Conservation (phyloP, 116 monocot species). For the Trichopus zeylanicus region DNA sequence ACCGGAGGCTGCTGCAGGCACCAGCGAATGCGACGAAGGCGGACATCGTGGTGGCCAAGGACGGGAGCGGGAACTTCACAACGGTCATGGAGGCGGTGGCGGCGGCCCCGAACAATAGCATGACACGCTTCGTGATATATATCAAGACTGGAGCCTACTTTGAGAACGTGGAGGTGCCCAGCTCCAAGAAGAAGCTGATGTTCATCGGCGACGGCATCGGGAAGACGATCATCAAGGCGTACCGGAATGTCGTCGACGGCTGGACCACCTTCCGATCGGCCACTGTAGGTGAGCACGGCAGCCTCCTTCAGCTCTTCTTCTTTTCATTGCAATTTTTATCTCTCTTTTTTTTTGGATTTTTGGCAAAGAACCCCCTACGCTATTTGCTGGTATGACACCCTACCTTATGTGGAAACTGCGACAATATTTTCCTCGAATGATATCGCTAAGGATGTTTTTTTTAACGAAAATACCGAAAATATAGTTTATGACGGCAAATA, state of each 20-base stretch:
- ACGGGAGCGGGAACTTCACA: conserved; percentile 54
- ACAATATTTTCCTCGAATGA: too few species aligned
- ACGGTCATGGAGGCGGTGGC: conserved; percentile 42
- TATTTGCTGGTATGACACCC: too few species aligned
- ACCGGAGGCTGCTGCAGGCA: conserved; percentile 37
- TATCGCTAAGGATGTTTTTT: too few species aligned
- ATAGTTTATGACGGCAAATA: too few species aligned
- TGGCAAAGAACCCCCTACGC: too few species aligned
- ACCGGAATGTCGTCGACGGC: conserved; percentile 30
- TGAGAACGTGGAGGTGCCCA: conserved; percentile 35
- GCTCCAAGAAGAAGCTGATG: conserved; percentile 29
- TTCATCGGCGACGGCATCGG: conserved; percentile 45
- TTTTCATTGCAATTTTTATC: background rate
- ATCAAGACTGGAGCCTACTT: conserved; percentile 36
- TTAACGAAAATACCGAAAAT: too few species aligned
- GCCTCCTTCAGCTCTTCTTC: background rate
- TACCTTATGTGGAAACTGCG: too few species aligned
- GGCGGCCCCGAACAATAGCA: conserved; percentile 45
- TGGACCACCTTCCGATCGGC: conserved; percentile 39
- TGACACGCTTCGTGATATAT: conserved; percentile 34
- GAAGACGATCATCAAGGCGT: conserved; percentile 39
- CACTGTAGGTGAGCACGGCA: conserved; percentile 21
- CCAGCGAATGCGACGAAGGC: conserved; percentile 9
- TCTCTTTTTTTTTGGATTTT: too few species aligned
- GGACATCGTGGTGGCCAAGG: conserved; percentile 48